Evolutionary conservation across 2,329 filamentous ascomycete species (phyloP).

Genomic region (Lasiodiplodia citricola): DNA sequence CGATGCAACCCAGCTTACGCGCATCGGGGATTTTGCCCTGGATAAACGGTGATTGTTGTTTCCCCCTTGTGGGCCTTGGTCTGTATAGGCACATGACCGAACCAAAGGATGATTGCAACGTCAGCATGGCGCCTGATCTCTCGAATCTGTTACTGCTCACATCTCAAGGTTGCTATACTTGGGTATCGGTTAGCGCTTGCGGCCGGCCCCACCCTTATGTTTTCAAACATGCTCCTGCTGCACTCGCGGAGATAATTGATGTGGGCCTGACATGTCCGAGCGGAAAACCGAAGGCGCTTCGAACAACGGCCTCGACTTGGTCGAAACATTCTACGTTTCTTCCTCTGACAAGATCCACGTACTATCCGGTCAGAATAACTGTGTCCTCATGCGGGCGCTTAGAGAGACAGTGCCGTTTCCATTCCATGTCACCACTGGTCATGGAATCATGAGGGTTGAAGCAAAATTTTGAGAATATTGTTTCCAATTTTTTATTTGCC

Average conservation of each 20-base stretch:
- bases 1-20: not conserved
- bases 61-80: not conserved
- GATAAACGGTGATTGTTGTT: not conserved
- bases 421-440: not conserved
- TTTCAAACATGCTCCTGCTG: conserved; percentile 5
- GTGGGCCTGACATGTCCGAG: not conserved
- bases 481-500: conserved; percentile 12
- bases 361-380: not conserved
- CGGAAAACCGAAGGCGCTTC: conserved; percentile 2
- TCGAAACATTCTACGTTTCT: not conserved
- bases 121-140: conserved; percentile 5
- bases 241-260: not conserved
- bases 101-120: not conserved
- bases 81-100: not conserved
- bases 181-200: not conserved
- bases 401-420: not conserved
- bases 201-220: not conserved
- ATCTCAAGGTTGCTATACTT: conserved; percentile 14
- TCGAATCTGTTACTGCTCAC: not conserved
- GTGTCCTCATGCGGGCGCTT: not conserved
- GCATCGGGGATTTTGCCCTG: not conserved
- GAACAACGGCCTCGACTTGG: not conserved
- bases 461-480: not conserved
- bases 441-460: not conserved
- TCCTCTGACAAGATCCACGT: not conserved